These are phyloP conservation scores for Moelleriella libera DNA, from an alignment of 2,329 filamentous ascomycete genomes.

Conservation along the genomic window DNA sequence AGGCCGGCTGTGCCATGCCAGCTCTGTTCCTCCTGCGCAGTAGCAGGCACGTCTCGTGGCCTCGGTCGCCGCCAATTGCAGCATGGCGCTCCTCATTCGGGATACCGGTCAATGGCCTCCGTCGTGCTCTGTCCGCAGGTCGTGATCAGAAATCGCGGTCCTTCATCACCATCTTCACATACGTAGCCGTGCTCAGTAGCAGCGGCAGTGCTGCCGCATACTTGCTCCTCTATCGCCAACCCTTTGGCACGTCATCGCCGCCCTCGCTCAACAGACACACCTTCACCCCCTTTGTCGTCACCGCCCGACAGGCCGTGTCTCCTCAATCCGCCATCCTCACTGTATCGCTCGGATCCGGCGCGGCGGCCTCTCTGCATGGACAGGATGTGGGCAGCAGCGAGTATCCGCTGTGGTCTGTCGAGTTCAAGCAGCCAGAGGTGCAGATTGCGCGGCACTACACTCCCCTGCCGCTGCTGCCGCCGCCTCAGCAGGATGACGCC, in stretches of 20 bases:
- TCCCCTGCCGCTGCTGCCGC: slow-evolving; percentile 49
- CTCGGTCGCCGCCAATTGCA: too few species aligned
- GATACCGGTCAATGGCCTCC: too few species aligned
- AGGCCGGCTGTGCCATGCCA: too few species aligned
- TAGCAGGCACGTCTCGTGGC: too few species aligned
- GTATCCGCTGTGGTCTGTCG: slow-evolving; percentile 68
- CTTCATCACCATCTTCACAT: too few species aligned
- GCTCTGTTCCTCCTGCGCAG: too few species aligned
- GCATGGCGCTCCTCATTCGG: too few species aligned
- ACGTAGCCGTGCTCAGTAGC: too few species aligned
- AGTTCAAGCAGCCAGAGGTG: slow-evolving; percentile 87
- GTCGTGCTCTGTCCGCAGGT: too few species aligned
- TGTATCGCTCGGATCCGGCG: slow-evolving; percentile 25
- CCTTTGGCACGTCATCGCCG: not conserved
- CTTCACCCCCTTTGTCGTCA: slow-evolving; percentile 54
- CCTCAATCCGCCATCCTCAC: slow-evolving; percentile 57
- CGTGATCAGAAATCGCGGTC: too few species aligned
- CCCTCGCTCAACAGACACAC: slow-evolving; percentile 36
- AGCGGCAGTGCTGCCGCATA: too few species aligned
- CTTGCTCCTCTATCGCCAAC: too few species aligned
- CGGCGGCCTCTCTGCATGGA: slow-evolving; percentile 12
- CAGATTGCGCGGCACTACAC: slow-evolving; percentile 91
- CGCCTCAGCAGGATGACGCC: slow-evolving; percentile 9
- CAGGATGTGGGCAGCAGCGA: slow-evolving; percentile 10
- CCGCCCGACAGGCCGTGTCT: slow-evolving; percentile 46